Evolutionary conservation across 2,329 filamentous ascomycete species (phyloP), one percentile per base, ranked within the genome.

Genomic region (Penicillium sp.): DNA sequence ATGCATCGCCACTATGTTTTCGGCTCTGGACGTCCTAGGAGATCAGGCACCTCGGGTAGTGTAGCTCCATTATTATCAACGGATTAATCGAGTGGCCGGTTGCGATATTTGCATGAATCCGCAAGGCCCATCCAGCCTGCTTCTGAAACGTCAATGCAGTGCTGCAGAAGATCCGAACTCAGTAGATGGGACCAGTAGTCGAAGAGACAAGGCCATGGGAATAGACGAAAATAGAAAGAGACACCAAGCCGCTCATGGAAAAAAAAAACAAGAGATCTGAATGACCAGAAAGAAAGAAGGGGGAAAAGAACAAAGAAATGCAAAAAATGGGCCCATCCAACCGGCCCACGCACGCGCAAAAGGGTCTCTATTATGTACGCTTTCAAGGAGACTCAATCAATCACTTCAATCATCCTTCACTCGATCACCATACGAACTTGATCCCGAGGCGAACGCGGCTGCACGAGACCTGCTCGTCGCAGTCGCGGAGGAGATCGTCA

Each of bases 381-480:
- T 48, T 41, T 35, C 29, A 36, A 39, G n/a, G n/a, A n/a, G n/a
- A 28, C 31, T 31, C 39, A 46, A 49, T 37, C 36, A 41, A 47
- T 41, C 40, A 44, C 4, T 32, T 62, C 48, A 64, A 41, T 62
- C 59, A 26, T 60, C 60, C 46, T 63, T 64, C 11, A 19, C 39
- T 26, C 59, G 52, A 10, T 57, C 56, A 6, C 44, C 44, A 27
- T 47, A 46, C n/a, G 43, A 45, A 7, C 38, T 36, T 2, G 43
- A 50, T 7, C 41, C 32, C 7, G 38, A 23, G 13, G 41, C 50
- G 29, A 47, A 41, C 27, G 33, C 52, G 36, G 50, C 44, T 33
- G 54, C 45, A 49, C 59, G 62, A 65, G 62, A 56, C 61, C 62
- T 55, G 62, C 62, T 64, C 59, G 59, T 57, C 36, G 54, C 36